A percentile compares a stretch with the other conserved stretches of the same genome.
phyloP scores from a whole-genome alignment of 148 eudicot species.

The Vaccinium corymbosum region DNA sequence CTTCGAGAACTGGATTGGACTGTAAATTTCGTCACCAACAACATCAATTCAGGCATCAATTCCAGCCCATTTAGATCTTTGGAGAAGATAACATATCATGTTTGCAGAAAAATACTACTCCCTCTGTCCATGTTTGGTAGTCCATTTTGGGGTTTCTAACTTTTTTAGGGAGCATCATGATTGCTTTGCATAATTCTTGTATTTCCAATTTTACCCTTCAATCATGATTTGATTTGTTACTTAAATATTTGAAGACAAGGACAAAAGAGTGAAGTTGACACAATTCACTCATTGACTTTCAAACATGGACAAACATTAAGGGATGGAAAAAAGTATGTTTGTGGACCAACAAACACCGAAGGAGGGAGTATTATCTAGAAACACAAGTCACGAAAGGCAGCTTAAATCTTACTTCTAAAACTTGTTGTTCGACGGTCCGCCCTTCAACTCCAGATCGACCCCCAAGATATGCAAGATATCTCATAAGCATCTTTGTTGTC shows the following conservation, averaged over 20 bases:
- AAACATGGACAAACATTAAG: too few relatives aligned
- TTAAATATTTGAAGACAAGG: too few relatives aligned
- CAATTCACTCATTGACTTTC: too few relatives aligned
- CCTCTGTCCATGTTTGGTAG: too few relatives aligned
- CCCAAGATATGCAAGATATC: constrained; percentile 93
- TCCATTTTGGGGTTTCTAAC: too few relatives aligned
- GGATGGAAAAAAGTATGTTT: not conserved
- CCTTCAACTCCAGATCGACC: constrained; percentile 98
- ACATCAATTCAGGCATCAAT: constrained; percentile 14
- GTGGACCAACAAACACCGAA: too few relatives aligned
- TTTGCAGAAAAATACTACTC: not conserved
- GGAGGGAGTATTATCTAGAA: not conserved
- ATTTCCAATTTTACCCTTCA: too few relatives aligned
- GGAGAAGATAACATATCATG: constrained; percentile 17
- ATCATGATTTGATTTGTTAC: too few relatives aligned
- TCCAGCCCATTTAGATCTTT: constrained; percentile 13
- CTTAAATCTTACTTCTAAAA: constrained; percentile 70
- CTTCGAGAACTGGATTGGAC: constrained; percentile 99
- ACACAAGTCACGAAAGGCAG: constrained; percentile 15
- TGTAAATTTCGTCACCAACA: constrained; percentile 34
- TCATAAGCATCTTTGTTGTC: constrained; percentile 99
- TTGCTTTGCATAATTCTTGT: too few relatives aligned
- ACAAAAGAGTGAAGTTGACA: too few relatives aligned
- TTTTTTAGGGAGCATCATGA: too few relatives aligned
- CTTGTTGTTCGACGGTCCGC: constrained; percentile 97